Evolutionary conservation across 2,329 filamentous ascomycete species (phyloP), one percentile per base, ranked within the genome.

Genomic region (Metarhizium guizhouense): DNA sequence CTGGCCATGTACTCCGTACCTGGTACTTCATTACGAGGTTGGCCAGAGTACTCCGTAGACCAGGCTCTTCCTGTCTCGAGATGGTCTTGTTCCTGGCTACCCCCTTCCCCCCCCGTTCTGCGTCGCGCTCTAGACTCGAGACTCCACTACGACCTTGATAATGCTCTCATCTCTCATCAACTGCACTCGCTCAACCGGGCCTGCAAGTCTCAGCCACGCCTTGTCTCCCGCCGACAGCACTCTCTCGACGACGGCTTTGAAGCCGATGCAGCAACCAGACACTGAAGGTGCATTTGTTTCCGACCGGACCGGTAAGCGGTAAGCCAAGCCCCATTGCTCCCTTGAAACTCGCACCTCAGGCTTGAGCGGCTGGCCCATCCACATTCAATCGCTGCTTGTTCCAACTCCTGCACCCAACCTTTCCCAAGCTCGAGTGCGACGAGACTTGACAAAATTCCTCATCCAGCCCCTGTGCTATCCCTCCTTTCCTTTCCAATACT

Each of bases 401-500:
- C 18, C 42, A 20, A 18, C 6, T 45, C 14, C 40, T 42, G 40
- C 40, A 42, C 16, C 25, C 40, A 43, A 43, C 13, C 11, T 43
- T 47, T 47, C 43, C 3, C 43, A 47, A 47, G 43, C 43, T 47
- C 43, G n/a, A 47, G 43, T 47, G 25, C 43, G 45, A 48, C 45
- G 3, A 11, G 45, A 29, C 45, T 30, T 20, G 13, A 40, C 38
- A 40, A 40, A 5, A 40, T 40, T 40, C 38, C 38, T 40, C 45
- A 13, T 4, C 45, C 45, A 29, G 45, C 25, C 45, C 45, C 45
- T 29, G 20, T 40, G 56, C 56, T 20, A 45, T 45, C 42, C 58
- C 56, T 58, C 34, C 56, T 57, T 38, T 53, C 40, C 47, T 58
- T 48, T 51, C 57, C 51, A 58, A 56, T 54, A 51, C 52, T 54